Evolutionary conservation across 352 stramenopile species (phyloP), one percentile per base, ranked within the genome.

Genomic region (Pythium monospermum): DNA sequence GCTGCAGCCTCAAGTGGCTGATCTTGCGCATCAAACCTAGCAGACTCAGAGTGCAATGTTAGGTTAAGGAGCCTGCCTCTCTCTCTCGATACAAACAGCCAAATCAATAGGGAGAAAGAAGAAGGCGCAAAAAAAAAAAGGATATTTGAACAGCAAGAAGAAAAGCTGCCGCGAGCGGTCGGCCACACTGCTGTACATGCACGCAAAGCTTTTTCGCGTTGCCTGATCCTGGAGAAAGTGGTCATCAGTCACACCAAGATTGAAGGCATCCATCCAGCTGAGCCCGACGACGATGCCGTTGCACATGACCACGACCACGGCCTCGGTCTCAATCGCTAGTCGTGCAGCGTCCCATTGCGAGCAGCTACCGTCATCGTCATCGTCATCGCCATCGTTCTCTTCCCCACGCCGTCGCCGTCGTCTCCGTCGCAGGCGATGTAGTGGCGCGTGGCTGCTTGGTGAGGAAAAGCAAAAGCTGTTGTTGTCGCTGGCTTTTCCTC

Each of bases 111-210:
- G 11, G 27, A 6, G 4, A 15, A 51, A 18, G 11, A 10, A 13
- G 11, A 52, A 23, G 11, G 26, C 32, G 54, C 10, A 25, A 2
- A 27, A 23, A 40, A 19, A 21, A 28, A 48, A 63, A 83, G 74
- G 78, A 89, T 89, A 89, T 89, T 87, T 85, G 63, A 84, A 69
- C 8, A 85, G 53, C 45, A 87, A 33, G 65, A 87, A 89, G 55
- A 84, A 69, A 21, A 74, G 65, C 44, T 84, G 63, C 10, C 75
- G 62, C 27, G 69, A 78, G 19, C 75, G 75, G 40, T 87, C 68
- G 0, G 67, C 69, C 18, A 69, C 61, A 8, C 71, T 67, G 32
- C 66, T 83, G 58, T 87, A 87, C 16, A 62, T 64, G 45, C 78
- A 89, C 8, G 71, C 28, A 10, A 84, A 73, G 28, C 35, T 50